Conservation (phyloP, 257 asterid genomes). For the Rauvolfia tetraphylla region DNA sequence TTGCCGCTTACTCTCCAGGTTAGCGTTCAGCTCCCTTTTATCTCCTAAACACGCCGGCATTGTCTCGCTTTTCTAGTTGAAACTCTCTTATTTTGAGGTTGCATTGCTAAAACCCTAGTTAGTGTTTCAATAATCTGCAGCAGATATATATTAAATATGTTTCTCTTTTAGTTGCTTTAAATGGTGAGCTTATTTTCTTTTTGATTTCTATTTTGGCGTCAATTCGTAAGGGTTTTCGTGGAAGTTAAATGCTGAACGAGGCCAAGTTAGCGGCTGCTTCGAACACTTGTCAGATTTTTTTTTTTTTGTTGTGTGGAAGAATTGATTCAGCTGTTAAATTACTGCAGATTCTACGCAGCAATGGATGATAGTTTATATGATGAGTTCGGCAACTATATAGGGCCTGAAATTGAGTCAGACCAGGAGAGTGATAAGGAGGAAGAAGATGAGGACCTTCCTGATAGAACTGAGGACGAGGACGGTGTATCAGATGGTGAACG, state of each 20-base stretch:
- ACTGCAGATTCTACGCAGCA: constrained; percentile 28
- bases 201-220: background rate
- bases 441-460: constrained; percentile 78
- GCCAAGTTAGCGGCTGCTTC: no score
- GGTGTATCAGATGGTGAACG: constrained; percentile 64
- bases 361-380: constrained; percentile 96
- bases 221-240: background rate
- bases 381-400: constrained; percentile 94
- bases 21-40: background rate
- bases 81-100: background rate
- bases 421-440: constrained; percentile 82
- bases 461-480: constrained; percentile 61
- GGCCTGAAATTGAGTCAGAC: constrained; percentile 96
- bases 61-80: background rate
- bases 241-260: background rate
- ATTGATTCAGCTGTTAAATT: background rate
- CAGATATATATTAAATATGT: background rate
- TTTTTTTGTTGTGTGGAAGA: background rate
- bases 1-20: background rate
- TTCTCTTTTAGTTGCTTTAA: background rate
- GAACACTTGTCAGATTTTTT: no score
- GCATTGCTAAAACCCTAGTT: constrained; percentile 6
- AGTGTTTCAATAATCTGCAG: background rate
- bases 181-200: background rate
- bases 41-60: background rate